phyloP scores from a whole-genome alignment of 2,329 filamentous ascomycete genomes.

The Lachnellula cervina region DNA sequence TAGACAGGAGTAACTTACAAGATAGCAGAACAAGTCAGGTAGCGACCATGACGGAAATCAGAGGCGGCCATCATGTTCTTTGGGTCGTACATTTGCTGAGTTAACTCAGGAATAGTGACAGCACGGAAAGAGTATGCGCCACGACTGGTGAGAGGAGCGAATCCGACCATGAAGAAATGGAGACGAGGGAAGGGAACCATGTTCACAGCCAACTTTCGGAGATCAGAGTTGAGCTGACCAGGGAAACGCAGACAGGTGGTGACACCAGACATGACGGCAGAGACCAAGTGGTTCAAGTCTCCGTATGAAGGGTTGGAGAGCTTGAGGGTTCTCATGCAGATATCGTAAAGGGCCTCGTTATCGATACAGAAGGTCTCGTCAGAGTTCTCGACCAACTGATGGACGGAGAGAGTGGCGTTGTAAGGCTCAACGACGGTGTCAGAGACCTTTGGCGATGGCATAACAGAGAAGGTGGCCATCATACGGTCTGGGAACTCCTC shows the following conservation, averaged over 20 bases:
- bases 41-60: constrained; percentile 99
- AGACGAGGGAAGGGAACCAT: constrained; percentile 99
- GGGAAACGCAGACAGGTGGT: constrained; percentile 99
- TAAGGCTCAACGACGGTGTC: constrained; percentile 99
- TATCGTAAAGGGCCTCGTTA: constrained; percentile 99
- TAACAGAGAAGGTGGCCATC: constrained; percentile 99
- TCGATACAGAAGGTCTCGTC: constrained; percentile 99
- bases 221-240: constrained; percentile 98
- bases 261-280: constrained; percentile 98
- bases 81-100: constrained; percentile 99
- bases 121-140: constrained; percentile 93
- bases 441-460: constrained; percentile 98
- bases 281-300: constrained; percentile 99
- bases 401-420: constrained; percentile 97
- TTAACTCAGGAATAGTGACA: constrained; percentile 94
- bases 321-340: constrained; percentile 99
- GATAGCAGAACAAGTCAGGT: constrained; percentile 98
- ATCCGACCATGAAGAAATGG: constrained; percentile 99
- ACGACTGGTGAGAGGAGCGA: constrained; percentile 94
- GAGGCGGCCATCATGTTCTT: constrained; percentile 99
- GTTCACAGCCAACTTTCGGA: constrained; percentile 99
- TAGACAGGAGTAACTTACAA: constrained; percentile 47
- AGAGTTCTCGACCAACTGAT: constrained; percentile 99
- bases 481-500: constrained; percentile 99
- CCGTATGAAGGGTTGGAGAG: constrained; percentile 97